phyloP scores from a whole-genome alignment of 2,329 filamentous ascomycete species.

The Cladosporium sp. region DNA sequence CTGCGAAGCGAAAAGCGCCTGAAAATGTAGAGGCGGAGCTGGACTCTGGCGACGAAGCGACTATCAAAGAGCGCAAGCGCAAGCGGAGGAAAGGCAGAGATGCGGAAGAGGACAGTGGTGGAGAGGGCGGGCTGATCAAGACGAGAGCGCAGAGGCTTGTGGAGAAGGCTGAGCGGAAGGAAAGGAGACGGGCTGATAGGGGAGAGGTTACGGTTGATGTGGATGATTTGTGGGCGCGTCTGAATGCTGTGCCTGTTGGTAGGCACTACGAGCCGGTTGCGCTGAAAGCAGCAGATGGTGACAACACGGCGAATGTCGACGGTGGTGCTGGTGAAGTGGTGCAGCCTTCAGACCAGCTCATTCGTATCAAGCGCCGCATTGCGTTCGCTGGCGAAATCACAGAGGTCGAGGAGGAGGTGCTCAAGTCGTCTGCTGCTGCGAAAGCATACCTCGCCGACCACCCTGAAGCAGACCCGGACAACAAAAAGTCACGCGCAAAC shows the following conservation, averaged over 20 bases:
- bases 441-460: slow-evolving; percentile 51
- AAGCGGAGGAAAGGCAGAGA: slow-evolving; percentile 41
- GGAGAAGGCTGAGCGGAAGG: slow-evolving; percentile 50
- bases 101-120: slow-evolving; percentile 45
- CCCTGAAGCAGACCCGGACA: slow-evolving; percentile 35
- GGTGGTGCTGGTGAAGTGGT: neutral
- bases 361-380: slow-evolving; percentile 59
- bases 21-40: slow-evolving; percentile 42
- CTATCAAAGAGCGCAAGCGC: slow-evolving; percentile 50
- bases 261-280: slow-evolving; percentile 1
- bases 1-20: slow-evolving; percentile 38
- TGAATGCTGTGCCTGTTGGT: slow-evolving; percentile 44
- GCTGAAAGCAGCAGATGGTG: slow-evolving; percentile 16
- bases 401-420: slow-evolving; percentile 55
- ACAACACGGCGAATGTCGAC: neutral
- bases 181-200: slow-evolving; percentile 43
- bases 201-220: slow-evolving; percentile 58
- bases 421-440: slow-evolving; percentile 56
- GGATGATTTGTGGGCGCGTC: slow-evolving; percentile 54
- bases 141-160: slow-evolving; percentile 55
- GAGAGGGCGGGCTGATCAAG: slow-evolving; percentile 53
- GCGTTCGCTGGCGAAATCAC: slow-evolving; percentile 58
- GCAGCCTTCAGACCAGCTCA: slow-evolving; percentile 43
- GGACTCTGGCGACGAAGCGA: slow-evolving; percentile 58
- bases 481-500: slow-evolving; percentile 27